A percentile compares a stretch with the other conserved stretches of the same genome.
These are phyloP conservation scores for Microcos paniculata DNA, from an alignment of 345 rosid genomes.

Conservation along the genomic window DNA sequence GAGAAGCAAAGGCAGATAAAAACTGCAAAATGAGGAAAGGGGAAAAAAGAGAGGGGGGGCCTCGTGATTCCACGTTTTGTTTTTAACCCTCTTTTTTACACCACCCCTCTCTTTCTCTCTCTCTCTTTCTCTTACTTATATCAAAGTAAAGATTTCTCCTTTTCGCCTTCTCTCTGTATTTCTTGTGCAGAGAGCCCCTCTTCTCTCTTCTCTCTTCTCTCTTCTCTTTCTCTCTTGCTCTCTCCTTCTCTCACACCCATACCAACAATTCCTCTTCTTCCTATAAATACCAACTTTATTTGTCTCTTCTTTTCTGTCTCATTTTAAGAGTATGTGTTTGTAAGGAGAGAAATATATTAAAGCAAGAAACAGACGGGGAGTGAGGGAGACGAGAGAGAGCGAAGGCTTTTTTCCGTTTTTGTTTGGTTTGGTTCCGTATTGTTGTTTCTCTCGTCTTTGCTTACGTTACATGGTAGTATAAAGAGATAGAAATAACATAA, in stretches of 20 bases:
- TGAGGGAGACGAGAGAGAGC: neutral
- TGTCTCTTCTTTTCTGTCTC: neutral
- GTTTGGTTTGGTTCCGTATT: neutral
- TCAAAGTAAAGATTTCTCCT: neutral
- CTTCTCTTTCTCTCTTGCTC: neutral
- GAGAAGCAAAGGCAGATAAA: neutral
- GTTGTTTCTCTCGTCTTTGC: neutral
- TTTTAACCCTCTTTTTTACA: neutral
- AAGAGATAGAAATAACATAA: neutral
- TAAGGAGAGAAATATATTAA: neutral
- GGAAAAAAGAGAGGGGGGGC: neutral
- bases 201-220: neutral
- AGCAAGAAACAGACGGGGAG: neutral
- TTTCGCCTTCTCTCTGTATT: neutral
- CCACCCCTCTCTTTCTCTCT: neutral
- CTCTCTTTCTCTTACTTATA: neutral
- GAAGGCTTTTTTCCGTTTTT: neutral
- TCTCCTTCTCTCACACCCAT: neutral
- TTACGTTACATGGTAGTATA: neutral
- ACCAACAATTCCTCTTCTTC: constrained; percentile 2
- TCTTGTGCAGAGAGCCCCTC: constrained; percentile 34
- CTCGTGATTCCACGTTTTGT: constrained; percentile 13
- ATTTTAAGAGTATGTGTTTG: neutral
- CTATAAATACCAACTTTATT: constrained; percentile 14
- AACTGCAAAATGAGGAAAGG: neutral